Conservation (phyloP, 768 basidiomycete genomes). For the Leucosporidium yakuticum region DNA sequence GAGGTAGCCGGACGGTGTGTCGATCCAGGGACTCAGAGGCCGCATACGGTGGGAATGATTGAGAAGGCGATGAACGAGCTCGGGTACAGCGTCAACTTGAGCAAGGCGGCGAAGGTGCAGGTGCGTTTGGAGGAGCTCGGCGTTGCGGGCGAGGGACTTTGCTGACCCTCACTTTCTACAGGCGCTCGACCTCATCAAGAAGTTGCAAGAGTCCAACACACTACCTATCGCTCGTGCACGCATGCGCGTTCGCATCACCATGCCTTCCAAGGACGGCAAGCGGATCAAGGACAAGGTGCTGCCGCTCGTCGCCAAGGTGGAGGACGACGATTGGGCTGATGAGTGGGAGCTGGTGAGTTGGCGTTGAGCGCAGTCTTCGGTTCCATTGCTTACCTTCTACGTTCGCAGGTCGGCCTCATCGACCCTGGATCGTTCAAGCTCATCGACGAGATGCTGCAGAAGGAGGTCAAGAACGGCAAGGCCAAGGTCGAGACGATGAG, state of each 20-base stretch:
- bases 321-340: conserved; percentile 63
- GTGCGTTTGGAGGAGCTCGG: conserved; percentile 46
- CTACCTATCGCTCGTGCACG: conserved; percentile 86
- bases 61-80: conserved; percentile 97
- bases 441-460: conserved; percentile 81
- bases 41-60: conserved; percentile 90
- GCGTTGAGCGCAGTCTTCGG: neutral
- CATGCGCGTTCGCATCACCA: conserved; percentile 80
- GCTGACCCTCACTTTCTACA: conserved; percentile 39
- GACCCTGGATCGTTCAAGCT: conserved; percentile 87
- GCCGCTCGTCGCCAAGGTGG: conserved; percentile 71
- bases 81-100: conserved; percentile 79
- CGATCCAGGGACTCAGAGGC: conserved; percentile 78
- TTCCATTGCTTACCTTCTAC: neutral
- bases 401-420: conserved; percentile 71
- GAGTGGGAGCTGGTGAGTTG: conserved; percentile 81
- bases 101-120: conserved; percentile 92
- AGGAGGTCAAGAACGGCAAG: conserved; percentile 70
- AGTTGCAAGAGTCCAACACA: conserved; percentile 71
- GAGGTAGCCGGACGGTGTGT: conserved; percentile 93
- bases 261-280: conserved; percentile 65
- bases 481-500: conserved; percentile 33
- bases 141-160: neutral
- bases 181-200: conserved; percentile 84
- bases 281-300: conserved; percentile 64